Percentiles rank a stretch among this genome's conserved stretches.
Conservation (phyloP, 495 filamentous ascomycete genomes). For the Alectoria sarmentosa region DNA sequence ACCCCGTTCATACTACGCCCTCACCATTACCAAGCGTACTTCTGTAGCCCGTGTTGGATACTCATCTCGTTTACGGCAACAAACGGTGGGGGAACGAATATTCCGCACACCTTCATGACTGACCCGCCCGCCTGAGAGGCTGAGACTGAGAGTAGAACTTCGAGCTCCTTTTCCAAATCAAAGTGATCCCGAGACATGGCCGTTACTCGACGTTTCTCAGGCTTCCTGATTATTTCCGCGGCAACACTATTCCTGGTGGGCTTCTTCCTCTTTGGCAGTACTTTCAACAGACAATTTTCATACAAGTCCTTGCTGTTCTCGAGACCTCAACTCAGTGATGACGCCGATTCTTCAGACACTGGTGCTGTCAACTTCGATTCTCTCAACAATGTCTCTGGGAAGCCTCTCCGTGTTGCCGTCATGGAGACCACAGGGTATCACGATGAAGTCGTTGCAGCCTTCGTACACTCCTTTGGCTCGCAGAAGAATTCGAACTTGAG, state of each 20-base stretch:
- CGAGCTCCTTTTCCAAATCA: neutral
- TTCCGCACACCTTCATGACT: too few species aligned
- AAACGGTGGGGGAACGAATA: too few species aligned
- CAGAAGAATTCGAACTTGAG: constrained; percentile 20
- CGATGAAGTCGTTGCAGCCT: constrained; percentile 29
- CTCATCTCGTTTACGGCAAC: too few species aligned
- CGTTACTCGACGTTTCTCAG: neutral
- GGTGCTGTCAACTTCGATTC: too few species aligned
- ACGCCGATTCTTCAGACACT: neutral
- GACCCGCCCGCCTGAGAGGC: too few species aligned
- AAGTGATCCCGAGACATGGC: neutral
- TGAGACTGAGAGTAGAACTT: too few species aligned
- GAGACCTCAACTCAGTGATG: neutral
- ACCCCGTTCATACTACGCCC: too few species aligned
- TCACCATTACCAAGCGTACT: too few species aligned
- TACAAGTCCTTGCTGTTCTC: constrained; percentile 6
- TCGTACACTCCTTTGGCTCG: constrained; percentile 27
- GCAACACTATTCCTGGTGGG: neutral
- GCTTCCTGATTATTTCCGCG: neutral
- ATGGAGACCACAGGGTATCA: constrained; percentile 27
- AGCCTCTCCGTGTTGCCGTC: constrained; percentile 11
- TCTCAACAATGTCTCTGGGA: neutral
- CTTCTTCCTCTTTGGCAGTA: constrained; percentile 4
- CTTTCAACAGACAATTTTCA: neutral
- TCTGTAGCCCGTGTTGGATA: neutral